Base-by-base conservation (phyloP, 179 eudicot genomes). In the Vitellaria paradoxa region DNA sequence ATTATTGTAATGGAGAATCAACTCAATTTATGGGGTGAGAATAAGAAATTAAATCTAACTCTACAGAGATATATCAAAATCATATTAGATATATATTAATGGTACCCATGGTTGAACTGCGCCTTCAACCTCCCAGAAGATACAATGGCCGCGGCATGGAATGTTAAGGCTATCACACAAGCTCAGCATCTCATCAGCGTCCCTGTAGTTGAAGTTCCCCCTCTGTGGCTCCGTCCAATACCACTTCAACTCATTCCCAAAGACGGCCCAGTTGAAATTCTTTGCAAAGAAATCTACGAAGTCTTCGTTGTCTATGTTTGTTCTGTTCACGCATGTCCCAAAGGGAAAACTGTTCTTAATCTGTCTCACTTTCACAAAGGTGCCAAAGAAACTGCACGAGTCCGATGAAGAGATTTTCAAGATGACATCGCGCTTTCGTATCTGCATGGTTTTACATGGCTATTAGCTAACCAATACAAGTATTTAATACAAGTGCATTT, bases 221-320 rank as follows among this genome's bases (percentile, higher is more conserved):
- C 80, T 80, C 72, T 90, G 91, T 64, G 93, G 67, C 80, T 94
- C 98, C 0, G 96, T 94, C 93, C 92, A 89, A 30, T 84, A 87
- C 98, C 98, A 94, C 84, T 94, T 92, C 75, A 94, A 79, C 81
- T 91, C 98, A 70, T 94, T 92, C 14, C 84, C 97, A 65, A 94
- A 91, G 20, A 94, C 98, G 2, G 97, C 87, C 97, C 97, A 93
- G 81, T 91, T 93, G 81, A 94, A 94, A 82, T 93, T 70, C 61
- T 91, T 88, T 24, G 83, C 26, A 49, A 95, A 91, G 89, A 95
- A 95, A 62, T 85, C 84, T 9, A 90, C 88, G 24, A 88, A 91
- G 70, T 93, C 97, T 85, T 91, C 99, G 11, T 90, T 95, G 84
- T 95, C 97, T 60, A 93, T 82, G 82, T 89, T 89, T 12, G 86